Evolutionary conservation across 768 basidiomycete species (phyloP), one percentile per base, ranked within the genome.

Genomic region (Boletus barrowsii): DNA sequence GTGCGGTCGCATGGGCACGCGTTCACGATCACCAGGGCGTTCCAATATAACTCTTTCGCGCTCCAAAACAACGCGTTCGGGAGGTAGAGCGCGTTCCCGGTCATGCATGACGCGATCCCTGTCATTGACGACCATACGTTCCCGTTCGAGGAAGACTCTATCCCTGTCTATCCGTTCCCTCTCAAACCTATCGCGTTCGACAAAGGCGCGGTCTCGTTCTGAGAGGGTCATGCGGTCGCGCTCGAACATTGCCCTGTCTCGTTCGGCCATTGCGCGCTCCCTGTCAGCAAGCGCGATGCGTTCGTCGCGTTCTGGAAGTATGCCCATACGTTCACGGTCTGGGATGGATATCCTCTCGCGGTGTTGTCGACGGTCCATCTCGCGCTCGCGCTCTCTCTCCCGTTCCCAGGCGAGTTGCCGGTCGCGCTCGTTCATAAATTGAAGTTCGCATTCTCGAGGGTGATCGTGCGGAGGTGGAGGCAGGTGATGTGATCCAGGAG

Each of bases 401-500:
- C 60, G 60, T 51, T 68, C 67, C 68, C 68, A 63, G 1, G 54
- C 63, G 7, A 69, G 54, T 15, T 68, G 64, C 1, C 64, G 67
- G 39, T 64, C 63, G 35, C 59, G 64, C 1, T 68, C 64, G 33
- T 46, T 57, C 37, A 62, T 55, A 10, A 62, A 36, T 17, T 59
- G 58, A 10, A 51, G 17, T 22, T 68, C 67, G 49, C 65, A 66
- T n/a, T 67, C 66, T 24, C 66, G 64, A 22, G 53, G 20, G 26
- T 56, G 55, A 24, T 69, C 69, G 11, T 69, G 68, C 17, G 49
- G 33, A 2, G 62, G 57, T 24, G 59, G 58, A n/a, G 57, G 53
- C 8, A 56, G 56, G 17, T 61, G 61, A 20, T 50, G 59, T 41
- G 61, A 55, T 36, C 61, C 62, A 7, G 61, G 61, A 5, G 61